These are phyloP conservation scores for Nothophytophthora sp. DNA, from an alignment of 352 stramenopile genomes.

Conservation along the genomic window DNA sequence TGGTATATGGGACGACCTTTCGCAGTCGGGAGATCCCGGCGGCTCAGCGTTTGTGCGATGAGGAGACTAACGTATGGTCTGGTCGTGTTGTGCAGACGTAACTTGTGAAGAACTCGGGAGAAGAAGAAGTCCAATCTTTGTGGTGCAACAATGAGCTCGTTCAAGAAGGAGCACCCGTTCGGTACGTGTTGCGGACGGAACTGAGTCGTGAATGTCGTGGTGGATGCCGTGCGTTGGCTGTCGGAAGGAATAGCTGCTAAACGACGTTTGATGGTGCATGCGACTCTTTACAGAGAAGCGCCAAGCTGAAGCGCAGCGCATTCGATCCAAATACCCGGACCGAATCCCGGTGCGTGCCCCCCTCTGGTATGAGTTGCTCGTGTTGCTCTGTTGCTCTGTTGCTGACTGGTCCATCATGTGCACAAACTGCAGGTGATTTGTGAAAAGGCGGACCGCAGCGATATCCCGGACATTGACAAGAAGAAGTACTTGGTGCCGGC, in stretches of 20 bases:
- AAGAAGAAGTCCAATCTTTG: slow-evolving; percentile 10
- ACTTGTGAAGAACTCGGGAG: slow-evolving; percentile 8
- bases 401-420: not conserved
- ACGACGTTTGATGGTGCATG: slow-evolving; percentile 20
- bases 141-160: slow-evolving; percentile 76
- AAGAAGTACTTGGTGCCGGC: slow-evolving; percentile 99
- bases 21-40: not conserved
- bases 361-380: not conserved
- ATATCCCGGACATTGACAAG: slow-evolving; percentile 99
- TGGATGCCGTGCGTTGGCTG: no score
- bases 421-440: slow-evolving; percentile 85
- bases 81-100: slow-evolving; percentile 23
- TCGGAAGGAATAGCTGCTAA: not conserved
- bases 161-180: slow-evolving; percentile 91
- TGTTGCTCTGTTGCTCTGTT: not conserved
- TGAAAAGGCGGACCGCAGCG: slow-evolving; percentile 96
- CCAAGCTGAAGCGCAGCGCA: slow-evolving; percentile 97
- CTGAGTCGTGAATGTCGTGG: no score
- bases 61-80: slow-evolving; percentile 19
- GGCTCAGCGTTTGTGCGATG: slow-evolving; percentile 1
- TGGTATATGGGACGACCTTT: slow-evolving; percentile 19
- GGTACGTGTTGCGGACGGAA: no score
- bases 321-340: slow-evolving; percentile 99
- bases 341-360: slow-evolving; percentile 90
- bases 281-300: slow-evolving; percentile 88